Percentiles rank a stretch among this genome's conserved stretches.
Conservation (phyloP, 2,329 filamentous ascomycete genomes). For the Aspergillus felis region DNA sequence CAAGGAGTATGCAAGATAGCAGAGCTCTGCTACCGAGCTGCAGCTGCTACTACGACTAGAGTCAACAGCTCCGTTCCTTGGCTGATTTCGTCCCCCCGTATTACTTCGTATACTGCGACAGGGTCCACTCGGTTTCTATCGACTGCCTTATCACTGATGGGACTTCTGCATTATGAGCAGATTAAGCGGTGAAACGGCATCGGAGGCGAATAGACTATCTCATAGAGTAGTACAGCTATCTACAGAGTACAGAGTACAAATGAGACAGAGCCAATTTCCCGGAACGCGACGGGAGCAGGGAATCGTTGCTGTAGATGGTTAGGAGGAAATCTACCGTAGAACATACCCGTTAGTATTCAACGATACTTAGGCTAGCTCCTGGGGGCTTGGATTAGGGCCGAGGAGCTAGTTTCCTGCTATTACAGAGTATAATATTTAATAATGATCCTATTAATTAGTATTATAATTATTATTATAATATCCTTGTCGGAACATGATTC, state of each 20-base stretch:
- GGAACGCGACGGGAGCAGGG: constrained; percentile 21
- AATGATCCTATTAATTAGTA: not conserved
- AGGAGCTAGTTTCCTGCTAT: not conserved
- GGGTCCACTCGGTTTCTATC: not conserved
- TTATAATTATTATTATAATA: not conserved
- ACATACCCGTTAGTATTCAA: not conserved
- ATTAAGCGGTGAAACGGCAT: constrained; percentile 24
- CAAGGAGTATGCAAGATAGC: constrained; percentile 18
- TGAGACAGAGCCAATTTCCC: constrained; percentile 17
- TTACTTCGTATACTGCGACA: not conserved
- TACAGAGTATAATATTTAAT: not conserved
- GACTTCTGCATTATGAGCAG: constrained; percentile 9
- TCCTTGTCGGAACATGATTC: not conserved
- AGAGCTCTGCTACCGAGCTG: constrained; percentile 15
- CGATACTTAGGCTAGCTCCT: not conserved
- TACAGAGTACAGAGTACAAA: not conserved
- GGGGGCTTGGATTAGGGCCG: not conserved
- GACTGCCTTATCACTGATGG: constrained; percentile 18
- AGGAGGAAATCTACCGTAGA: no score
- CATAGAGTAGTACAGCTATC: not conserved
- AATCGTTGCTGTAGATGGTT: constrained; percentile 1
- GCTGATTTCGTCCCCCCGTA: not conserved
- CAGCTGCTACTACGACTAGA: constrained; percentile 2
- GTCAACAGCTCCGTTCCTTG: not conserved
- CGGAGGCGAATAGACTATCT: constrained; percentile 13